phyloP scores from a whole-genome alignment of 768 basidiomycete genomes.

The Suillus variegatus region DNA sequence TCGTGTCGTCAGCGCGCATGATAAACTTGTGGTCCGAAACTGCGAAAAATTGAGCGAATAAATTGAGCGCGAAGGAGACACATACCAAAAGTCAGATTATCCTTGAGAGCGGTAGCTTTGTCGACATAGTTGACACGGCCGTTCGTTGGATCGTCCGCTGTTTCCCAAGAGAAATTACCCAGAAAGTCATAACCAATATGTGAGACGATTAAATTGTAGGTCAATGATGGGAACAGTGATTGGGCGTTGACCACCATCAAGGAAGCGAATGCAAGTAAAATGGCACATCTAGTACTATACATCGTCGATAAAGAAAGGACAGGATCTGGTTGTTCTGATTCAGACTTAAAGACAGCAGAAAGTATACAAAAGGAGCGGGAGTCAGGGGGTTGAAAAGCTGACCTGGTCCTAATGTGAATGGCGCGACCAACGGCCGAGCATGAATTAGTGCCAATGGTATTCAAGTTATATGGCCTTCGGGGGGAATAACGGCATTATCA shows the following conservation, averaged over 20 bases:
- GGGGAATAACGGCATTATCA: neutral
- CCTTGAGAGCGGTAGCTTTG: slow-evolving; percentile 38
- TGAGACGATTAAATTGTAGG: slow-evolving; percentile 6
- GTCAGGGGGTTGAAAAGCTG: neutral
- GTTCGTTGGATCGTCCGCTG: slow-evolving; percentile 59
- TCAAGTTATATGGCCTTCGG: neutral
- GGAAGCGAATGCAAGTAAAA: neutral
- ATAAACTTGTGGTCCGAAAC: slow-evolving; percentile 40
- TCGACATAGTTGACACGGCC: slow-evolving; percentile 64
- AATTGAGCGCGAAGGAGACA: neutral
- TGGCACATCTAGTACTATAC: neutral
- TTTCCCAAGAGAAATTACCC: slow-evolving; percentile 49
- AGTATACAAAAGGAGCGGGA: neutral
- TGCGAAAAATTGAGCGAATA: neutral
- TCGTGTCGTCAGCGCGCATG: slow-evolving; percentile 55
- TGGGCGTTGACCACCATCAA: slow-evolving; percentile 4
- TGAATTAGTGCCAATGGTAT: neutral
- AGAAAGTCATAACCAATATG: slow-evolving; percentile 46
- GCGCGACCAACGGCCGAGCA: neutral
- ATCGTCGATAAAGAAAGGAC: slow-evolving; percentile 1
- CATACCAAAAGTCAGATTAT: slow-evolving; percentile 51
- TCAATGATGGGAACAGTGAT: neutral
- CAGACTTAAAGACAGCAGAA: neutral
- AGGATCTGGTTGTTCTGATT: neutral
- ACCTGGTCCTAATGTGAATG: neutral